phyloP scores from a whole-genome alignment of 768 basidiomycete genomes.

The Lenzites betulinus region DNA sequence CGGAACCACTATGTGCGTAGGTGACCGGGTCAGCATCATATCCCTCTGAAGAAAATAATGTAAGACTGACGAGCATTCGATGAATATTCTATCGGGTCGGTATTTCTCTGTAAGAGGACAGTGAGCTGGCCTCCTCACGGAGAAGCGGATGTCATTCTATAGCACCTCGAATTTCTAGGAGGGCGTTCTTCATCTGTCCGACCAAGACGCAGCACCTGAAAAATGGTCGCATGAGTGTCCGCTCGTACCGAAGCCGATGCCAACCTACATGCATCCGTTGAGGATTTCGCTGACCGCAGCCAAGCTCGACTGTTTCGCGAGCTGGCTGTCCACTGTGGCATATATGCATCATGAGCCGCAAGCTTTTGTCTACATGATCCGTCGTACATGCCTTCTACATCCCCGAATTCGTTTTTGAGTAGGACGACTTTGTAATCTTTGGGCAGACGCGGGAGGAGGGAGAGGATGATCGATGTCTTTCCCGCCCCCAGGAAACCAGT shows the following conservation, averaged over 20 bases:
- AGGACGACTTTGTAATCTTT: constrained; percentile 87
- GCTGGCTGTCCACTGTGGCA: constrained; percentile 79
- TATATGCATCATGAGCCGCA: not conserved
- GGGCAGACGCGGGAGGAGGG: constrained; percentile 78
- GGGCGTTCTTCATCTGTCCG: constrained; percentile 90
- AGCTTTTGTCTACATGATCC: not conserved
- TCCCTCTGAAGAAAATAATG: not conserved
- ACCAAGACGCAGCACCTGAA: constrained; percentile 90
- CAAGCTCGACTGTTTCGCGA: constrained; percentile 82
- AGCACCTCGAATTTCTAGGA: constrained; percentile 86
- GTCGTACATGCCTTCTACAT: constrained; percentile 68
- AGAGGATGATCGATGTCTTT: constrained; percentile 81
- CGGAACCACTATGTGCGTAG: constrained; percentile 71
- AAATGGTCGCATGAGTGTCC: not conserved
- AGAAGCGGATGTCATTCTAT: no score
- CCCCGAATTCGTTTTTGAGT: constrained; percentile 96
- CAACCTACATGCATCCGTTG: constrained; percentile 91
- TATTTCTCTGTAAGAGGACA: constrained; percentile 61
- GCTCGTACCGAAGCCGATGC: not conserved
- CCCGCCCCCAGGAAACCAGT: constrained; percentile 92
- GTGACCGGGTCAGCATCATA: not conserved
- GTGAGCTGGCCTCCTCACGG: not conserved
- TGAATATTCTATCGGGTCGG: constrained; percentile 87
- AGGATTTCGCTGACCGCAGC: constrained; percentile 90
- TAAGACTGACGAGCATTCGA: constrained; percentile 82